Conservation (phyloP, 441 rosid species). For the Gossypium aridum region DNA sequence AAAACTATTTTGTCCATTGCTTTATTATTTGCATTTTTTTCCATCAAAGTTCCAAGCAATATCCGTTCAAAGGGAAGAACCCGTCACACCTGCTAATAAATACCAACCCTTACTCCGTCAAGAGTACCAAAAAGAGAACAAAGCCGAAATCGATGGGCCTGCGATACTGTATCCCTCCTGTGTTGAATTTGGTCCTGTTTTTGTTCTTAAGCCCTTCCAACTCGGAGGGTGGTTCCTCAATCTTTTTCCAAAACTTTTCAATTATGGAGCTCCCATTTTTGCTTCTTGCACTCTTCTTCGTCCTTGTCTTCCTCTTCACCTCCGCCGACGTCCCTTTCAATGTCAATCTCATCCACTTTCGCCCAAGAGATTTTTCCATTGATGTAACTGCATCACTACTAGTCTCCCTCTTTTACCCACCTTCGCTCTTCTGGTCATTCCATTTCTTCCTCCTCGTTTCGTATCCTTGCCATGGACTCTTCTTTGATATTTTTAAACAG, state of each 20-base stretch:
- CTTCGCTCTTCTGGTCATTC: background rate
- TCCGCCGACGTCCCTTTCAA: background rate
- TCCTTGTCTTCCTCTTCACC: background rate
- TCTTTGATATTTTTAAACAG: background rate
- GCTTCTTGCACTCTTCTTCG: background rate
- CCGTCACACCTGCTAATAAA: too few species aligned
- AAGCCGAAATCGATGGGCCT: too few species aligned
- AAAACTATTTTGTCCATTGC: too few species aligned
- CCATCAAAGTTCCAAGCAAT: too few species aligned
- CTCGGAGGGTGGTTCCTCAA: background rate
- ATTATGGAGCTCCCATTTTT: background rate
- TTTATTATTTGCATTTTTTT: too few species aligned
- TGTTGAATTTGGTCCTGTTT: background rate
- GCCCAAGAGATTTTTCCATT: background rate
- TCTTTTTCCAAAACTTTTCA: background rate
- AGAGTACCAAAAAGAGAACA: too few species aligned
- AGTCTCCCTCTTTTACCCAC: background rate
- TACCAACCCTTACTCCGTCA: too few species aligned
- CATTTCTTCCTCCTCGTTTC: background rate
- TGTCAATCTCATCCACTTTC: background rate
- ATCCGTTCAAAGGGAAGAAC: too few species aligned
- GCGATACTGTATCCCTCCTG: background rate
- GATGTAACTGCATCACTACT: background rate
- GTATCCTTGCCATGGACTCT: background rate
- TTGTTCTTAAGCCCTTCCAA: background rate